Conservation (phyloP, 805 yeast species). For the Cyberlindnera bimundalis region DNA sequence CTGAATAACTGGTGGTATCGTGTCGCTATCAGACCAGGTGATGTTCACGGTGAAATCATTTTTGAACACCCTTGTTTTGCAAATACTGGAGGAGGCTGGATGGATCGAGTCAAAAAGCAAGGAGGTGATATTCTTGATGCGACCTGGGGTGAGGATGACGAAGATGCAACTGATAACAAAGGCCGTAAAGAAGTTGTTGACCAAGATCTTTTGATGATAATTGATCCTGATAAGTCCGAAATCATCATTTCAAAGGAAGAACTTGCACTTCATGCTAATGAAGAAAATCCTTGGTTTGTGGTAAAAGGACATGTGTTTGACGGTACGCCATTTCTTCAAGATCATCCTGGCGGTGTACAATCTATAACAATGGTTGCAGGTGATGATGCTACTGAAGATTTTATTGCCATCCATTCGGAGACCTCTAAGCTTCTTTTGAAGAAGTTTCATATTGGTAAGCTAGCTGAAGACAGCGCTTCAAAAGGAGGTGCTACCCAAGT, state of each 20-base stretch:
- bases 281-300: slow-evolving; percentile 21
- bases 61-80: slow-evolving; percentile 31
- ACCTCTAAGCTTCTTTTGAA: slow-evolving; percentile 27
- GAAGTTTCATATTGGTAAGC: slow-evolving; percentile 28
- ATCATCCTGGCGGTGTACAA: slow-evolving; percentile 33
- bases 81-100: slow-evolving; percentile 33
- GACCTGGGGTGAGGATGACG: slow-evolving; percentile 32
- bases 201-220: slow-evolving; percentile 30
- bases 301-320: slow-evolving; percentile 38
- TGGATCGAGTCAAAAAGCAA: slow-evolving; percentile 33
- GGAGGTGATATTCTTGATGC: slow-evolving; percentile 31
- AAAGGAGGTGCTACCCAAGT: not conserved
- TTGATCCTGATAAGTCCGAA: slow-evolving; percentile 25
- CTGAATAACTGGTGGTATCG: slow-evolving; percentile 37
- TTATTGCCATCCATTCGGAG: slow-evolving; percentile 34
- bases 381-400: slow-evolving; percentile 32
- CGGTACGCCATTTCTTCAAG: slow-evolving; percentile 32
- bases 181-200: slow-evolving; percentile 18
- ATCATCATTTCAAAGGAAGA: slow-evolving; percentile 10
- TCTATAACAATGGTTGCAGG: slow-evolving; percentile 28
- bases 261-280: slow-evolving; percentile 10
- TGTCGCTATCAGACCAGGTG: slow-evolving; percentile 26
- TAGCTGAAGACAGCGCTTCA: slow-evolving; percentile 7
- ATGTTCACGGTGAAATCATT: slow-evolving; percentile 13
- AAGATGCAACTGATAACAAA: slow-evolving; percentile 7